phyloP scores from a whole-genome alignment of 257 asterid genomes.

The Scutellaria minor region DNA sequence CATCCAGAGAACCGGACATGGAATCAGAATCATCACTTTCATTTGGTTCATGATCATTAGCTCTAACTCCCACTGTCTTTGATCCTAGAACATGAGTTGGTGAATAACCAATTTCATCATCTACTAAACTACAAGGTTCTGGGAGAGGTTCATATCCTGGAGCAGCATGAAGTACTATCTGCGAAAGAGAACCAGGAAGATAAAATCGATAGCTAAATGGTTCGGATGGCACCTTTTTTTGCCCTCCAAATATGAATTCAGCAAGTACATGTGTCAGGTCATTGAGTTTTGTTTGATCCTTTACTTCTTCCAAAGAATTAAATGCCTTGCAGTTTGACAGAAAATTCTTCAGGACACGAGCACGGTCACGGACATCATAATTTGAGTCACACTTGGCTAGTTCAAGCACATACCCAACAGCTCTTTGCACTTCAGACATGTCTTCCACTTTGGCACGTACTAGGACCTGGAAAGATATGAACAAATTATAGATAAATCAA shows the following conservation, averaged over 20 bases:
- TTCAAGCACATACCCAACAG: slow-evolving; percentile 70
- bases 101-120: slow-evolving; percentile 43
- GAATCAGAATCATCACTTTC: slow-evolving; percentile 62
- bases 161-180: slow-evolving; percentile 98
- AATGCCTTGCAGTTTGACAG: slow-evolving; percentile 51
- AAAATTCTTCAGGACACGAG: slow-evolving; percentile 68
- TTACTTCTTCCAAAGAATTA: slow-evolving; percentile 48
- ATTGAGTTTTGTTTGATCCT: slow-evolving; percentile 44
- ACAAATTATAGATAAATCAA: slow-evolving; percentile 27
- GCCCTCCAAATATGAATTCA: slow-evolving; percentile 67
- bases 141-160: slow-evolving; percentile 99
- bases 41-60: slow-evolving; percentile 48
- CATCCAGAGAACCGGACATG: slow-evolving; percentile 74
- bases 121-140: slow-evolving; percentile 74
- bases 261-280: slow-evolving; percentile 53
- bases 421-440: slow-evolving; percentile 45
- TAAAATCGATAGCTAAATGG: slow-evolving; percentile 69
- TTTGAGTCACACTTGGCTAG: slow-evolving; percentile 82
- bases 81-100: slow-evolving; percentile 39
- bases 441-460: slow-evolving; percentile 66
- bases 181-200: slow-evolving; percentile 99
- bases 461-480: slow-evolving; percentile 61
- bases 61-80: slow-evolving; percentile 39
- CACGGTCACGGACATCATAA: slow-evolving; percentile 96
- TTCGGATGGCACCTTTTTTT: slow-evolving; percentile 53